Percentiles rank a stretch among this genome's conserved stretches.
Conservation (phyloP, 2,329 filamentous ascomycete genomes). For the Monosporascus sp. region DNA sequence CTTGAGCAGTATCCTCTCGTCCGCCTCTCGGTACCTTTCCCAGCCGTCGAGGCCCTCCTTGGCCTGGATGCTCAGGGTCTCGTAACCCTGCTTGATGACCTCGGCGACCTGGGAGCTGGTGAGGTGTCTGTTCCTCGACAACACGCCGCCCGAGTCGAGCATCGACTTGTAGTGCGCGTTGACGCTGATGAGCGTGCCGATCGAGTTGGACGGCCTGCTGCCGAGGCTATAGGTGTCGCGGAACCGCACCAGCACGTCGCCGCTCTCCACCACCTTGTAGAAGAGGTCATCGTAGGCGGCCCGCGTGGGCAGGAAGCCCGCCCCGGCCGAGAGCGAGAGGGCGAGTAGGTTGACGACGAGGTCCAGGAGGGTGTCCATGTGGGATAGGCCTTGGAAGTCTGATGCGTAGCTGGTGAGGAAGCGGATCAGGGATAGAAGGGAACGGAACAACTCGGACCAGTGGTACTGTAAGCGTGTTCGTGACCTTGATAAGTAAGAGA, state of each 20-base stretch:
- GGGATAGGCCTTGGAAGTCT: constrained; percentile 64
- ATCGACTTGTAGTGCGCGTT: constrained; percentile 83
- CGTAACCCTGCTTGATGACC: constrained; percentile 94
- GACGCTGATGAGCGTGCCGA: constrained; percentile 78
- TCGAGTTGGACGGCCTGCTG: constrained; percentile 59
- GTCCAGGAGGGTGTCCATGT: constrained; percentile 69
- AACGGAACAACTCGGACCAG: constrained; percentile 93
- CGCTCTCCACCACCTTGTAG: constrained; percentile 94
- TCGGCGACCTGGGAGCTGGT: constrained; percentile 80
- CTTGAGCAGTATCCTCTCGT: constrained; percentile 80
- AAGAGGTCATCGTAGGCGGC: constrained; percentile 93
- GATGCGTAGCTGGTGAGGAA: constrained; percentile 83
- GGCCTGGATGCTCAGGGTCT: constrained; percentile 85
- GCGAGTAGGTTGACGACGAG: constrained; percentile 77
- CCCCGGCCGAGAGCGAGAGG: constrained; percentile 77
- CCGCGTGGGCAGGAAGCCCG: constrained; percentile 83
- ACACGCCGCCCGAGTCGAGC: constrained; percentile 45
- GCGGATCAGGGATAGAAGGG: constrained; percentile 77
- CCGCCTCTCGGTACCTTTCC: constrained; percentile 81
- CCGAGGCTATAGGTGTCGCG: constrained; percentile 65
- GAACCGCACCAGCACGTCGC: constrained; percentile 77
- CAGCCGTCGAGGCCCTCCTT: constrained; percentile 82
- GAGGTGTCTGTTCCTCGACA: constrained; percentile 52
- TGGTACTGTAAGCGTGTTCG: constrained; percentile 81
- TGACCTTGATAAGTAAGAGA: constrained; percentile 78